Percentiles rank a stretch among this genome's conserved stretches.
phyloP scores from a whole-genome alignment of 2,329 filamentous ascomycete species.

The Botrytis byssoidea region DNA sequence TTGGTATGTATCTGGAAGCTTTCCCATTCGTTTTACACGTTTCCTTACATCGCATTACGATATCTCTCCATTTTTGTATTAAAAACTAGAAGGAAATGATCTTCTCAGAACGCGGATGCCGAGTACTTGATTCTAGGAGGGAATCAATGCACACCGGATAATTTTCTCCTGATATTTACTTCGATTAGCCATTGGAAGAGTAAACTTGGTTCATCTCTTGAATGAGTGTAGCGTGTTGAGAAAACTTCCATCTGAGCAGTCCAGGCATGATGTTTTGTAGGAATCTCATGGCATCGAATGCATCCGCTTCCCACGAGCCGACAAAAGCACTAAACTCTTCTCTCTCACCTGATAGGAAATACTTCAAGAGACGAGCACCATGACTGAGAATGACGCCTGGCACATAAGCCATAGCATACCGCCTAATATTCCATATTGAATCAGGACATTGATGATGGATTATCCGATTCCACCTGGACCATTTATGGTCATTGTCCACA shows the following conservation, averaged over 20 bases:
- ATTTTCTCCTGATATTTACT: background rate
- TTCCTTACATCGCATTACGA: background rate
- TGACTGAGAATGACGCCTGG: background rate
- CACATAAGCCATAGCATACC: background rate
- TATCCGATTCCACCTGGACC: no score
- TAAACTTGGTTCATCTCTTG: background rate
- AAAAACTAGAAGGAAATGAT: background rate
- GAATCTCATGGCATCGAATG: background rate
- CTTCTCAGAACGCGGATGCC: background rate
- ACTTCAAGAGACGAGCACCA: no score
- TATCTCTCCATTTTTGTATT: background rate
- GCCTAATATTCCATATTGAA: background rate
- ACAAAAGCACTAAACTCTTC: background rate
- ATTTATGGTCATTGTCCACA: background rate
- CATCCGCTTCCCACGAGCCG: background rate
- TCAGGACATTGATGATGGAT: background rate
- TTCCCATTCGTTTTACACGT: background rate
- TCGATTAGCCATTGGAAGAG: background rate
- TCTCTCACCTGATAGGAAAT: background rate
- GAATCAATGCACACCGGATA: background rate
- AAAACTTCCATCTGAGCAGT: background rate
- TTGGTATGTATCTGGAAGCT: background rate
- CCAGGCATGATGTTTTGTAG: background rate
- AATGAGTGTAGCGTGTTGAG: background rate
- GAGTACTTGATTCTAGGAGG: background rate